Conservation (phyloP, 495 filamentous ascomycete genomes). For the Aspergillus coremiiformis region DNA sequence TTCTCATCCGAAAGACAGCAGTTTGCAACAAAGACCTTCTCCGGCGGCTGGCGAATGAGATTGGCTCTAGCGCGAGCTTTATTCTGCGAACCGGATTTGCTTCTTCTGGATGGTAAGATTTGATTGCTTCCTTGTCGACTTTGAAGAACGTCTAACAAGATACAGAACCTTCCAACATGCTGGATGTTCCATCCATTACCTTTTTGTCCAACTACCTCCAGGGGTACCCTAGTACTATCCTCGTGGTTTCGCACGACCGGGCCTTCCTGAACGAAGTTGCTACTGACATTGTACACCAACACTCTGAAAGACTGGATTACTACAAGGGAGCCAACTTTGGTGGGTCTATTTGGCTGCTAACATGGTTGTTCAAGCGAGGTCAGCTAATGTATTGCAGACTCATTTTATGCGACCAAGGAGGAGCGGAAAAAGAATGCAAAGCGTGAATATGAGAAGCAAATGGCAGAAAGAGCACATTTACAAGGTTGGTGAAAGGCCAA, state of each 20-base stretch:
- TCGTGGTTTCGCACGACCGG: conserved; percentile 98
- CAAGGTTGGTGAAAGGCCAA: conserved; percentile 38
- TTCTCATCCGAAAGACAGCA: conserved; percentile 94
- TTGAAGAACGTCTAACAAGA: conserved; percentile 17
- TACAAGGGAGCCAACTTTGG: conserved; percentile 95
- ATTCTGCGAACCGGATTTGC: conserved; percentile 95
- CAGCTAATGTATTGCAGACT: conserved; percentile 46
- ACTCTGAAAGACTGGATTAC: conserved; percentile 95
- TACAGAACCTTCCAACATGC: conserved; percentile 97
- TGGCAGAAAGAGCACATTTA: conserved; percentile 84
- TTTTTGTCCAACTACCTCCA: conserved; percentile 97
- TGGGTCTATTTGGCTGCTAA: conserved; percentile 21
- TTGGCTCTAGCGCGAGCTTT: conserved; percentile 88
- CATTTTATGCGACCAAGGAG: conserved; percentile 96
- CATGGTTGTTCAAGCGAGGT: neutral
- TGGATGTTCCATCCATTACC: conserved; percentile 99
- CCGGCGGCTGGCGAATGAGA: conserved; percentile 99
- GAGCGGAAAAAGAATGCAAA: conserved; percentile 94
- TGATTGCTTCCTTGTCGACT: neutral
- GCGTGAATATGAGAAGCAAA: conserved; percentile 98
- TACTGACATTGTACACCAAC: conserved; percentile 99
- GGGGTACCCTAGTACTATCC: conserved; percentile 84
- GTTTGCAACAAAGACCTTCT: conserved; percentile 93
- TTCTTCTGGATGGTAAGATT: conserved; percentile 72
- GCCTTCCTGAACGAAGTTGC: conserved; percentile 98